A percentile compares a stretch with the other conserved stretches of the same genome.
phyloP scores from a whole-genome alignment of 2,329 filamentous ascomycete species.

The Colletotrichum higginsianum region DNA sequence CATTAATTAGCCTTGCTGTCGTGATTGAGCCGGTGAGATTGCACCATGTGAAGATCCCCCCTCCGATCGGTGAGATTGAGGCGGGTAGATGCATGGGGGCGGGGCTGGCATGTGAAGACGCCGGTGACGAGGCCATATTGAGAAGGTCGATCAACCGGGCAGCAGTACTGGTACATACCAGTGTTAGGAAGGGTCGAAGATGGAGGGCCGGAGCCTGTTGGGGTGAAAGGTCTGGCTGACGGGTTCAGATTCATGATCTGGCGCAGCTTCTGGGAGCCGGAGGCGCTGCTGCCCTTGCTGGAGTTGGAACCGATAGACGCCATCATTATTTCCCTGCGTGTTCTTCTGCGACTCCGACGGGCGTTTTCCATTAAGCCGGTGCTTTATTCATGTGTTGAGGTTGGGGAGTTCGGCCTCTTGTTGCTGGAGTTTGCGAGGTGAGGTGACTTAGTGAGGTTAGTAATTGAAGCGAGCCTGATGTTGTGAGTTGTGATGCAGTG shows the following conservation, averaged over 20 bases:
- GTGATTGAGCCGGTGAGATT: constrained; percentile 5
- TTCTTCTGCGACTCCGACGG: neutral
- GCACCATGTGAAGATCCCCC: constrained; percentile 12
- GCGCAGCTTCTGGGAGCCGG: neutral
- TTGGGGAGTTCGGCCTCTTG: neutral
- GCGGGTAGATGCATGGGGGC: neutral
- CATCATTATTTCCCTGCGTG: neutral
- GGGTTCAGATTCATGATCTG: constrained; percentile 5
- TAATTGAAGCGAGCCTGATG: neutral
- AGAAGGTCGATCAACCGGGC: neutral
- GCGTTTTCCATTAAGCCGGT: neutral
- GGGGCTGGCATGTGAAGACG: constrained; percentile 2
- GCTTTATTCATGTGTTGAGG: neutral
- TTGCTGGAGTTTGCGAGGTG: neutral
- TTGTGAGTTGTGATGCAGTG: neutral
- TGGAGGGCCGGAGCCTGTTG: neutral
- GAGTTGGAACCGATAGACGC: neutral
- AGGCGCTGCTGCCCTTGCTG: neutral
- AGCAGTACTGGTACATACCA: neutral
- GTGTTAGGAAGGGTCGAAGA: neutral
- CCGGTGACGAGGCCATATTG: neutral
- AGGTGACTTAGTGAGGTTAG: neutral
- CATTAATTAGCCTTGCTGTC: constrained; percentile 12
- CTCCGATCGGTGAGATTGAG: neutral
- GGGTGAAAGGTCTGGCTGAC: constrained; percentile 10